Conservation (phyloP, 306 rosid genomes). For the Luffa acutangula region DNA sequence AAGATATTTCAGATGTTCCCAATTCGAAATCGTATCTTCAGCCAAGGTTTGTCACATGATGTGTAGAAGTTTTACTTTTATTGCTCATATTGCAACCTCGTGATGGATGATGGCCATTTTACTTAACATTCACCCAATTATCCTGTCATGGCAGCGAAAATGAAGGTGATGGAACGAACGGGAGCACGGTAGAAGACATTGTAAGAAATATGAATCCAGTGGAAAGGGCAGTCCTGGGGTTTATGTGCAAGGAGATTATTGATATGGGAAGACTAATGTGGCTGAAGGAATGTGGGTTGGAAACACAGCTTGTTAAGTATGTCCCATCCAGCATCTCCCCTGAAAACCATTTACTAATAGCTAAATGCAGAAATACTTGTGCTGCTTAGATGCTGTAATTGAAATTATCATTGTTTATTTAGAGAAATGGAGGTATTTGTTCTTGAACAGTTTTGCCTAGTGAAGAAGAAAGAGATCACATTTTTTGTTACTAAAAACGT, state of each 20-base stretch:
- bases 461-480: not conserved
- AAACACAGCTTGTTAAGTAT: conserved; percentile 59
- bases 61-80: not conserved
- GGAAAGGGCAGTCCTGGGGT: conserved; percentile 74
- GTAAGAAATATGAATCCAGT: conserved; percentile 49
- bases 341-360: conserved; percentile 76
- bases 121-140: not conserved
- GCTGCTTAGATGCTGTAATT: not conserved
- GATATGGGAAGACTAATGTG: conserved; percentile 83
- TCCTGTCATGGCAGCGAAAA: conserved; percentile 33
- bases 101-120: not conserved
- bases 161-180: conserved; percentile 22
- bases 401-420: not conserved
- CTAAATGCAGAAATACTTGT: conserved; percentile 15
- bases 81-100: not conserved
- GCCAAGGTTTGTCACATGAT: conserved; percentile 24
- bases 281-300: conserved; percentile 58
- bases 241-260: conserved; percentile 89
- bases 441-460: not conserved
- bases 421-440: not conserved
- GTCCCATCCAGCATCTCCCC: conserved; percentile 76
- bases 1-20: conserved; percentile 44
- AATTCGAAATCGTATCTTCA: conserved; percentile 23
- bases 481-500: not conserved
- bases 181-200: conserved; percentile 41